Evolutionary conservation across 2,329 filamentous ascomycete genomes (phyloP).

Genomic region (Teratosphaeria viscida): DNA sequence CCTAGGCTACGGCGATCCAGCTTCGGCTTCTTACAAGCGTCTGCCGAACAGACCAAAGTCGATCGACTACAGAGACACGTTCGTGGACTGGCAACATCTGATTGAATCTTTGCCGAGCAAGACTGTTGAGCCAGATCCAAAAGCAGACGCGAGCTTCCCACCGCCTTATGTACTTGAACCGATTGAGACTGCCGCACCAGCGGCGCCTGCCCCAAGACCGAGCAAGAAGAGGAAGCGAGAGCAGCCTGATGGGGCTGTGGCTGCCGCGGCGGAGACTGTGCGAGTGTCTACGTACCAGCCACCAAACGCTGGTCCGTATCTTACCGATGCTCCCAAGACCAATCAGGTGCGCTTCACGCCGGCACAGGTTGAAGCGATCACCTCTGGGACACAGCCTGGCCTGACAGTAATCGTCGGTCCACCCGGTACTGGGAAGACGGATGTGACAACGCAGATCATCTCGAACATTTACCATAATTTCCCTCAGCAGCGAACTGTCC

Average conservation of each 20-base stretch:
- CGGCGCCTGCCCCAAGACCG: conserved; percentile 42
- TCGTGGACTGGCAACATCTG: conserved; percentile 90
- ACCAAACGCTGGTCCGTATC: conserved; percentile 81
- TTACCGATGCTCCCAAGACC: conserved; percentile 66
- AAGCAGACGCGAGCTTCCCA: conserved; percentile 61
- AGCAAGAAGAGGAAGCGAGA: conserved; percentile 84
- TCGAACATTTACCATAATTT: conserved; percentile 99
- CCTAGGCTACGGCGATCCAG: conserved; percentile 89
- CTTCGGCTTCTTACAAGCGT: conserved; percentile 75
- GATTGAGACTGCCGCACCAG: conserved; percentile 30
- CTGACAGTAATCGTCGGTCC: conserved; percentile 90
- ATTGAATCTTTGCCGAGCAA: conserved; percentile 82
- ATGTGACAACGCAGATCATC: conserved; percentile 96
- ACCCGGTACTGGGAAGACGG: conserved; percentile 96
- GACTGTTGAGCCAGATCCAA: conserved; percentile 67
- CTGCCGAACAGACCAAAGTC: conserved; percentile 66
- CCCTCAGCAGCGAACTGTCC: conserved; percentile 76
- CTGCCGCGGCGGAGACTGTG: conserved; percentile 51
- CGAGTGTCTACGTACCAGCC: conserved; percentile 85
- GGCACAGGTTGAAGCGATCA: conserved; percentile 82
- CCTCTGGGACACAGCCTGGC: conserved; percentile 87
- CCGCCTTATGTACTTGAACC: conserved; percentile 77
- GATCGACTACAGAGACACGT: conserved; percentile 87
- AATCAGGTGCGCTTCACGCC: conserved; percentile 85
- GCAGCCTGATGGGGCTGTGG: conserved; percentile 50